These are phyloP conservation scores for Phragmites australis DNA, from an alignment of 176 grass and related monocot genomes.

Conservation along the genomic window DNA sequence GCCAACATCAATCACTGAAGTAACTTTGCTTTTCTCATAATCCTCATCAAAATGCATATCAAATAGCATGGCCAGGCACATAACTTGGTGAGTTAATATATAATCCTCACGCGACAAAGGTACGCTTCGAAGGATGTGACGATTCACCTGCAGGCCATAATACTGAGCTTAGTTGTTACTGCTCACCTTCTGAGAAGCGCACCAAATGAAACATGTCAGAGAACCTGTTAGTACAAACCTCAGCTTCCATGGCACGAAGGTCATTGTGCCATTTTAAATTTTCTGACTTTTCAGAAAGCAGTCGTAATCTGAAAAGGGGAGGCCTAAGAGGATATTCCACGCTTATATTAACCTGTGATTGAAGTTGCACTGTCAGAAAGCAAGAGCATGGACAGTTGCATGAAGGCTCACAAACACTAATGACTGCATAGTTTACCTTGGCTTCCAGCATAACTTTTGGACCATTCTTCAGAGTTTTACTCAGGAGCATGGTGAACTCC, in stretches of 20 bases:
- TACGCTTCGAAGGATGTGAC: constrained; percentile 64
- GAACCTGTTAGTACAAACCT: constrained; percentile 57
- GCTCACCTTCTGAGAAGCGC: neutral
- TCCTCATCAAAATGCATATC: constrained; percentile 78
- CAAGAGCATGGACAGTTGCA: constrained; percentile 16
- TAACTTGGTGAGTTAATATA: constrained; percentile 75
- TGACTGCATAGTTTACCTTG: constrained; percentile 57
- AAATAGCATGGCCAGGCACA: constrained; percentile 78
- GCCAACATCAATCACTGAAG: constrained; percentile 83
- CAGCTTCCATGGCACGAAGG: constrained; percentile 87
- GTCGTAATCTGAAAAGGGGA: constrained; percentile 64
- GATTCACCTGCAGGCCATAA: constrained; percentile 70
- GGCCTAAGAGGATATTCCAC: constrained; percentile 93
- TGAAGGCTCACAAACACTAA: neutral
- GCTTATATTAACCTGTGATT: constrained; percentile 77
- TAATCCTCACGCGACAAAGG: constrained; percentile 56
- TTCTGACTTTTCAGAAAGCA: constrained; percentile 46
- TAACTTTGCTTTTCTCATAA: constrained; percentile 69
- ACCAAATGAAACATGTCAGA: neutral
- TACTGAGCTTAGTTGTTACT: constrained; percentile 9
- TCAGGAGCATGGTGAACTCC: constrained; percentile 74
- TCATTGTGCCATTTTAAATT: constrained; percentile 76
- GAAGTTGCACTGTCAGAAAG: constrained; percentile 1
- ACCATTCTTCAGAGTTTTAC: constrained; percentile 57
- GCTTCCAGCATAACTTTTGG: constrained; percentile 70